These are phyloP conservation scores for Tremella fuciformis DNA, from an alignment of 768 basidiomycete species.

Conservation along the genomic window DNA sequence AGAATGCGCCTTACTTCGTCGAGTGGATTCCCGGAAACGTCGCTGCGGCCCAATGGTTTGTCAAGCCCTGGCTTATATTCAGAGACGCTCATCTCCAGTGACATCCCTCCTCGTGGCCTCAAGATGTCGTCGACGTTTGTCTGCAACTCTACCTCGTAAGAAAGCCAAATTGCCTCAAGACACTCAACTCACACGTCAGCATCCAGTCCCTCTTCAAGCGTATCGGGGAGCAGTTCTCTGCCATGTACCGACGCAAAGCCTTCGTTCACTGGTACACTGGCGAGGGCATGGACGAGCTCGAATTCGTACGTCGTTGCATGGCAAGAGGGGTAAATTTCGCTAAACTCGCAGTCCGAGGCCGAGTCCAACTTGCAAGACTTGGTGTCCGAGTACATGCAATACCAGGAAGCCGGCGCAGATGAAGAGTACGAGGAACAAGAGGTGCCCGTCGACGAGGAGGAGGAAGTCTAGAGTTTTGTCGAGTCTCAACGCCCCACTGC, in stretches of 20 bases:
- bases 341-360: slow-evolving; percentile 81
- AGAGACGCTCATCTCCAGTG: slow-evolving; percentile 51
- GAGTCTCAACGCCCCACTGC: too few species aligned
- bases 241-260: slow-evolving; percentile 94
- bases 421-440: slow-evolving; percentile 51
- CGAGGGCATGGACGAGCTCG: slow-evolving; percentile 84
- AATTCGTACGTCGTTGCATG: slow-evolving; percentile 41
- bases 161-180: background rate
- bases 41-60: slow-evolving; percentile 81
- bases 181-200: background rate
- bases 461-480: slow-evolving; percentile 8
- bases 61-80: background rate
- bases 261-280: slow-evolving; percentile 86
- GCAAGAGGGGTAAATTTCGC: slow-evolving; percentile 8
- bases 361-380: slow-evolving; percentile 99
- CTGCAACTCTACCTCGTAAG: slow-evolving; percentile 81
- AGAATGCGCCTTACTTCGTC: slow-evolving; percentile 97
- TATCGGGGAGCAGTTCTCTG: slow-evolving; percentile 95
- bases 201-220: slow-evolving; percentile 99
- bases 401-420: slow-evolving; percentile 49
- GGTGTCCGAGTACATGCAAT: slow-evolving; percentile 86
- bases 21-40: slow-evolving; percentile 99
- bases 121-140: slow-evolving; percentile 98
- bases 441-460: slow-evolving; percentile 37
- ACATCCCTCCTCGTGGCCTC: slow-evolving; percentile 89